A percentile compares a stretch with the other conserved stretches of the same genome.
These are phyloP conservation scores for Gymnopilus junonius DNA, from an alignment of 768 basidiomycete species.

Conservation along the genomic window DNA sequence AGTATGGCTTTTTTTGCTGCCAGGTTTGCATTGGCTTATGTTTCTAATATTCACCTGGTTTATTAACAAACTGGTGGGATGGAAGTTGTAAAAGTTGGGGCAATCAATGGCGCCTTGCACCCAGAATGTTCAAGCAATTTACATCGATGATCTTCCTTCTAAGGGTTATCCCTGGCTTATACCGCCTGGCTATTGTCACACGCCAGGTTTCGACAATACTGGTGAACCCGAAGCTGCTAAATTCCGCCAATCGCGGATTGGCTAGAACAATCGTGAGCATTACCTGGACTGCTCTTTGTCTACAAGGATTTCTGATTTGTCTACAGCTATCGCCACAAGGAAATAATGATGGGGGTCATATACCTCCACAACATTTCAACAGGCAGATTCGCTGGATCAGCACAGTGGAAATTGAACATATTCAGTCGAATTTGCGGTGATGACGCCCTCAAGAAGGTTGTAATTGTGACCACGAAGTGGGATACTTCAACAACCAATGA, in stretches of 20 bases:
- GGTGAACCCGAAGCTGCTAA: not conserved
- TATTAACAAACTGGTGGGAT: not conserved
- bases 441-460: not conserved
- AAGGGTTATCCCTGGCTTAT: not conserved
- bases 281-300: not conserved
- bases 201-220: conserved; percentile 15
- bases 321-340: not conserved
- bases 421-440: conserved; percentile 2
- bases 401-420: not conserved
- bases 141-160: not conserved
- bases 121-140: not conserved
- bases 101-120: conserved; percentile 2
- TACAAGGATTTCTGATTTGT: not conserved
- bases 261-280: not conserved
- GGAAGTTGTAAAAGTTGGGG: not conserved
- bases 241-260: conserved; percentile 7
- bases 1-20: conserved; percentile 2
- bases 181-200: conserved; percentile 1
- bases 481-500: not conserved
- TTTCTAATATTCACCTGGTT: not conserved
- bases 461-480: conserved; percentile 16
- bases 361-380: conserved; percentile 3
- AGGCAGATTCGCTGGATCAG: not conserved
- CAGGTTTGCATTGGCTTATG: conserved; percentile 2
- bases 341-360: not conserved